Base-by-base conservation (phyloP, 495 filamentous ascomycete species). In the Penicillium verhagenii region DNA sequence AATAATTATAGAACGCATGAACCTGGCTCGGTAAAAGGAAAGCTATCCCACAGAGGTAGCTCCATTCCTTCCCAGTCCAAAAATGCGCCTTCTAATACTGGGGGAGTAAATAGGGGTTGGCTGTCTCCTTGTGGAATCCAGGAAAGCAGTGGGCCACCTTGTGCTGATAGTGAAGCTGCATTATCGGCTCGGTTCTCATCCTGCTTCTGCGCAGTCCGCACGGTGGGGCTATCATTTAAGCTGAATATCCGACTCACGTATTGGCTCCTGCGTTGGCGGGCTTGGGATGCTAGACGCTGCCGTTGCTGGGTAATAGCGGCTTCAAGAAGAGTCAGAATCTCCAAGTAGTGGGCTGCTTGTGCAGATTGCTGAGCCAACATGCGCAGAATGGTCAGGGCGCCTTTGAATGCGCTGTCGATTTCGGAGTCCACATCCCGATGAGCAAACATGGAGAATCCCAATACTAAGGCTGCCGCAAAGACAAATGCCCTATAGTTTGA, bases 361-460 rank as follows among this genome's bases (percentile, higher is more conserved):
- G 69, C 70, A 14, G 70, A 73, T 54, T 70, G 70, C 6, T 59
- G 57, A 1, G 69, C 57, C 4, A 75, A 60, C 52, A 69, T 63
- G 11, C 59, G 66, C 21, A 75, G 54, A 26, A 75, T 69, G 0
- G 58, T 53, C 18, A 71, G 46, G 3, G 72, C 67, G 0, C 65
- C 67, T 45, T 59, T 45, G 38, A 72, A 74, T 6, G 70, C 70
- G 23, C 58, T 56, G 29, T 72, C 69, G 6, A 68, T 53, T 16
- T 66, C 64, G 3, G 68, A 37, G 38, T 72, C 67, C 0, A 67
- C 46, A 24, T 69, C 65, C 26, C 67, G 66, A 25, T 72, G 64
- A 5, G 68, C 67, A 48, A 76, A 75, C 59, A 76, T 69, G 2
- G 73, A 75, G 43, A 75, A 76, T 26, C 73, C 73, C 6, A 74